These are phyloP conservation scores for Euphorbia peplus DNA, from an alignment of 345 rosid genomes.

Conservation along the genomic window DNA sequence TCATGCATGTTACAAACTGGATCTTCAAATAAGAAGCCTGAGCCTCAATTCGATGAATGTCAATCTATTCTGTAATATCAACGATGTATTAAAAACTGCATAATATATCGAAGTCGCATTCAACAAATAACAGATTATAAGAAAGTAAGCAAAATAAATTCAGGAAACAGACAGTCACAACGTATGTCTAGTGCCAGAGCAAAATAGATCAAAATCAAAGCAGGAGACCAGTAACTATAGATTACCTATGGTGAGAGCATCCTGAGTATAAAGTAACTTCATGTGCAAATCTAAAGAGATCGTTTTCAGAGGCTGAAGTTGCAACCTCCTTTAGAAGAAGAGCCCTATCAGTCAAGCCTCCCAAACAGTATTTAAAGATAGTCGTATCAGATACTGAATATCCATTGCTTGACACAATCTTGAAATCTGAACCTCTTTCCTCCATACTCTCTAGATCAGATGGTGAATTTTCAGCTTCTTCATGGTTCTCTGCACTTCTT, in stretches of 20 bases:
- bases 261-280: slow-evolving; percentile 81
- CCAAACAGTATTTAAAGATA: slow-evolving; percentile 78
- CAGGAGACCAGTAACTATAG: background rate
- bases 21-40: background rate
- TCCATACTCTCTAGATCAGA: slow-evolving; percentile 61
- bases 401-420: slow-evolving; percentile 29
- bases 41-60: background rate
- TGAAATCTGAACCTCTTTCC: slow-evolving; percentile 42
- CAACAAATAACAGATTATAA: background rate
- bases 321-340: slow-evolving; percentile 77
- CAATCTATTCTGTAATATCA: background rate
- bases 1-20: too few species aligned
- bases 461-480: slow-evolving; percentile 42
- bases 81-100: background rate
- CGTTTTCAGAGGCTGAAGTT: slow-evolving; percentile 53
- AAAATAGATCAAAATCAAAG: background rate
- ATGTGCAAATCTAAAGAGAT: slow-evolving; percentile 63
- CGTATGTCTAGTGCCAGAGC: background rate
- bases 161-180: background rate
- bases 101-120: background rate
- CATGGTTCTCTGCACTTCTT: slow-evolving; percentile 32
- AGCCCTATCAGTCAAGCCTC: slow-evolving; percentile 66
- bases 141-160: background rate
- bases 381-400: slow-evolving; percentile 55
- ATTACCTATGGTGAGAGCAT: slow-evolving; percentile 86